Evolutionary conservation across 2,329 filamentous ascomycete species (phyloP).

Genomic region (Phialophora macrospora): DNA sequence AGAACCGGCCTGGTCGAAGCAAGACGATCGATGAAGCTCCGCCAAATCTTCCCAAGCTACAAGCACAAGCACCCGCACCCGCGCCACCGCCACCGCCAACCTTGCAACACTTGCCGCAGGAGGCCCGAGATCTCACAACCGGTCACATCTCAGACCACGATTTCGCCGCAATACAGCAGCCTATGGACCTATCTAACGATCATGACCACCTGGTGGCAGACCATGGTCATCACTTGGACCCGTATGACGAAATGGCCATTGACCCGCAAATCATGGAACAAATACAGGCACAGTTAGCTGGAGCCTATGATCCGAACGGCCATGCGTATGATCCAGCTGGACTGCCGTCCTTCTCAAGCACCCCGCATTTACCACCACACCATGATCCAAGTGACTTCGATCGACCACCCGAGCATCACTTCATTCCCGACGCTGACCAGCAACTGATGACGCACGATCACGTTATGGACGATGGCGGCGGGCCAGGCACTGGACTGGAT

Average conservation of each 20-base stretch:
- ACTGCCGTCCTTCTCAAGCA: conserved; percentile 32
- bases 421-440: conserved; percentile 29
- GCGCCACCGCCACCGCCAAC: conserved; percentile 10
- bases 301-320: conserved; percentile 31
- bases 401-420: conserved; percentile 31
- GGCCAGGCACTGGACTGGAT: conserved; percentile 34
- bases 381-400: conserved; percentile 35
- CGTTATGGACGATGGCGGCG: conserved; percentile 37
- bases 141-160: conserved; percentile 32
- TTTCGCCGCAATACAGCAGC: conserved; percentile 33
- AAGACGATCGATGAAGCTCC: conserved; percentile 37
- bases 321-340: conserved; percentile 35
- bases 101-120: conserved; percentile 22
- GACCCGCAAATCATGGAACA: conserved; percentile 67
- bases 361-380: conserved; percentile 33
- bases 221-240: conserved; percentile 47
- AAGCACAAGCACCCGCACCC: background rate
- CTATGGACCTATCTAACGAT: conserved; percentile 41
- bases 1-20: conserved; percentile 39
- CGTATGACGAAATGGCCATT: conserved; percentile 59
- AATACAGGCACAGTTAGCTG: conserved; percentile 44
- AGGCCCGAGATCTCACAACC: conserved; percentile 19
- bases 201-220: conserved; percentile 42
- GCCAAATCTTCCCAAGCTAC: conserved; percentile 14
- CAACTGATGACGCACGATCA: conserved; percentile 33